Evolutionary conservation across 441 rosid species (phyloP).

Genomic region (Theobroma grandiflorum): DNA sequence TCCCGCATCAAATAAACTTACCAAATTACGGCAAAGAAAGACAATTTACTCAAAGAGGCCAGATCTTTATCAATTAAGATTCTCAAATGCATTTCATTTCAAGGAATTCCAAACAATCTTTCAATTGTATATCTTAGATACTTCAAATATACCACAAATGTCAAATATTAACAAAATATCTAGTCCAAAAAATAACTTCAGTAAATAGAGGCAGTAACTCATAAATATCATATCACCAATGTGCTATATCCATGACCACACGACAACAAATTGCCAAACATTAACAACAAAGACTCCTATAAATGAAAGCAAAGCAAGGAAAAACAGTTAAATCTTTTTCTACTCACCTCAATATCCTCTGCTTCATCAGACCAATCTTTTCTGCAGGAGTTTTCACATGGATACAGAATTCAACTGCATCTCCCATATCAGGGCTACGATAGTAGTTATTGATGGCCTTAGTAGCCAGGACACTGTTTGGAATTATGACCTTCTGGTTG

Average conservation of each 20-base stretch:
- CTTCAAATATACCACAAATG: neutral
- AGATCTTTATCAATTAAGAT: neutral
- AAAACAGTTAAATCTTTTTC: constrained; percentile 1
- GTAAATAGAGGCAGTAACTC: neutral
- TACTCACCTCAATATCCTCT: constrained; percentile 63
- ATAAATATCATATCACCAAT: neutral
- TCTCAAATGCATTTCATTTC: neutral
- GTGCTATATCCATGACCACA: neutral
- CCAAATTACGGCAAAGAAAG: neutral
- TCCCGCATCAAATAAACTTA: neutral
- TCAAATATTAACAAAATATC: neutral
- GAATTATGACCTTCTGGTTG: constrained; percentile 66
- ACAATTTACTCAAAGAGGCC: neutral
- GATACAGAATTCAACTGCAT: constrained; percentile 65
- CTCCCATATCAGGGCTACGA: constrained; percentile 84
- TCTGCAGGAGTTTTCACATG: constrained; percentile 73
- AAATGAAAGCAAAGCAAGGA: neutral
- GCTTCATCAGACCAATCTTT: constrained; percentile 60
- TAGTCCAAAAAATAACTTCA: neutral
- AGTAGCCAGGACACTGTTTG: constrained; percentile 68
- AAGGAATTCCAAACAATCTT: neutral
- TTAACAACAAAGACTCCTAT: neutral
- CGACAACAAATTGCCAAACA: neutral
- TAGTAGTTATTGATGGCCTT: constrained; percentile 68
- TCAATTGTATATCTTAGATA: neutral